Evolutionary conservation across 1,139 yeast genomes (phyloP), one percentile per base, ranked within the genome.

Genomic region (Kodamaea suecica): DNA sequence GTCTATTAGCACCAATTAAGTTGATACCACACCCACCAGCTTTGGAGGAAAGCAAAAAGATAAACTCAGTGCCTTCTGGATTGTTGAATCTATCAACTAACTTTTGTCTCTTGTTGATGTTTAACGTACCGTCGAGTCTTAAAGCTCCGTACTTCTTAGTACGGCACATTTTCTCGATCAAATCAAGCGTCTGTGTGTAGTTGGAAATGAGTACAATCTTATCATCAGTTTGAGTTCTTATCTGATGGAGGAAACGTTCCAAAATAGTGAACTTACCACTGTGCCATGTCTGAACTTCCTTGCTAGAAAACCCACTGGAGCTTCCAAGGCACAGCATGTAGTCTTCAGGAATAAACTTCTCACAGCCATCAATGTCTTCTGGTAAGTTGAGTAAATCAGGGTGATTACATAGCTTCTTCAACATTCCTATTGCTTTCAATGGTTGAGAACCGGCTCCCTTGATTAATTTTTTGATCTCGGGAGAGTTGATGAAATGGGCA

Each of bases 21-120:
- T 92, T 92, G 53, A 92, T 87, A 59, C 99, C 99, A 67, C 98
- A 92, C 0, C 99, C 99, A 47, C 99, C 99, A 1, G 99, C 99
- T 58, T 92, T 94, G 8, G 96, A 86, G 50, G 96, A 87, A 36
- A 92, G 66, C 43, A 92, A 66, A 49, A 92, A 92, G 3, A 92
- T 80, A 55, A 92, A 92, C 47, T 88, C 97, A 5, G 81, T 76
- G 2, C 92, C 85, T 23, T 84, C 84, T 0, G 97, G 97, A 49
- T 92, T 84, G 53, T 92, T 94, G 59, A 92, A 92, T 49, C 73
- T 68, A 58, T 92, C 97, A 19, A 92, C 98, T 29, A 92, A 70
- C 51, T 85, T 88, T 51, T 92, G 98, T 44, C 99, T 77, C 56
- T 94, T 94, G 59, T 85, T 86, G 39, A 92, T 87, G 39, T 76